phyloP scores from a whole-genome alignment of 2,329 filamentous ascomycete genomes.

The Talaromyces funiculosus region DNA sequence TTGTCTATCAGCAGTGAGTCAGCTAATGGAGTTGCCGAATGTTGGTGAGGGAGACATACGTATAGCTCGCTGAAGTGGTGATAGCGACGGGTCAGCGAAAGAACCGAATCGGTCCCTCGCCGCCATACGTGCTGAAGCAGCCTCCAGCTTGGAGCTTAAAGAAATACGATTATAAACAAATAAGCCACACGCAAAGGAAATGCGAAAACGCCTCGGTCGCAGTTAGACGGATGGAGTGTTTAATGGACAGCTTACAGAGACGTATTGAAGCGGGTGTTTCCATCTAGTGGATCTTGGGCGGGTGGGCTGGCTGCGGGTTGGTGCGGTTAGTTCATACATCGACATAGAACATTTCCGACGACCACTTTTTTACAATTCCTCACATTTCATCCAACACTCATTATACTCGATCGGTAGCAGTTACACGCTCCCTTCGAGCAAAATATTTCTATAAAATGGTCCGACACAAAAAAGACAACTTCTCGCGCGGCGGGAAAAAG shows the following conservation, averaged over 20 bases:
- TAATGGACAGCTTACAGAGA: neutral
- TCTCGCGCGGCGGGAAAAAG: constrained; percentile 67
- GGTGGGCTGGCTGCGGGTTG: constrained; percentile 2
- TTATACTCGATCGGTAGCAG: neutral
- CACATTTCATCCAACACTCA: neutral
- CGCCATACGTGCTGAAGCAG: constrained; percentile 89
- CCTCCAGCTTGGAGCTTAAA: constrained; percentile 64
- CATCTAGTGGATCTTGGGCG: constrained; percentile 7
- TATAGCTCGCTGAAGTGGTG: constrained; percentile 91
- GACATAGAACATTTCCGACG: neutral
- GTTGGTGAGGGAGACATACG: constrained; percentile 40
- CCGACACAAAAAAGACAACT: constrained; percentile 88
- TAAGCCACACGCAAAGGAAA: neutral
- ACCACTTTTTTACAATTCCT: no score
- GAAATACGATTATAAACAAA: constrained; percentile 13
- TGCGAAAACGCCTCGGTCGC: neutral
- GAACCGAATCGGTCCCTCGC: constrained; percentile 89
- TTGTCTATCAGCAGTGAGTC: constrained; percentile 52
- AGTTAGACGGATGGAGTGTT: neutral
- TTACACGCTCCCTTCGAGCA: no score
- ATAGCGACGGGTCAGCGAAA: constrained; percentile 70
- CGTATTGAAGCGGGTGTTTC: constrained; percentile 1
- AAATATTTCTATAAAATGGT: constrained; percentile 57
- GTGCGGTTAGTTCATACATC: neutral
- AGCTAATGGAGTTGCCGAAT: neutral